phyloP scores from a whole-genome alignment of 2,329 filamentous ascomycete species.

The Apiospora malaysiana region DNA sequence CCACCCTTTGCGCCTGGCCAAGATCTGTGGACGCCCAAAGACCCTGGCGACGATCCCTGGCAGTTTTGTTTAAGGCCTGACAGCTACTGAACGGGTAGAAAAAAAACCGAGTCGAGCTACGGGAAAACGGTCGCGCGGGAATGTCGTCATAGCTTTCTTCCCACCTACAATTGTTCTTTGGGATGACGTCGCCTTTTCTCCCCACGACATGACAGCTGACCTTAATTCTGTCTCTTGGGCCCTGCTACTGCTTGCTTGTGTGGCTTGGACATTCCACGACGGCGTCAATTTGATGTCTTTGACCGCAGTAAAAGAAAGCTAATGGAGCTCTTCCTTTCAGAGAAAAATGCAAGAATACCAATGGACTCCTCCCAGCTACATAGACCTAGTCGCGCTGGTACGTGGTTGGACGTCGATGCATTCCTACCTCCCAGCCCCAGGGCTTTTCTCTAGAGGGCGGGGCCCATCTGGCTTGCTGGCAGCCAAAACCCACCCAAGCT shows the following conservation, averaged over 20 bases:
- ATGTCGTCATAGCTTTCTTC: conserved; percentile 18
- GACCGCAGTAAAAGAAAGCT: neutral
- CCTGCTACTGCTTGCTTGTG: neutral
- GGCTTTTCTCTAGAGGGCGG: neutral
- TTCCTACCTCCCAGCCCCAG: conserved; percentile 14
- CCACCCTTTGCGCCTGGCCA: neutral
- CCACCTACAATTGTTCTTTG: too few relatives aligned
- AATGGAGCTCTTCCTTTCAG: neutral
- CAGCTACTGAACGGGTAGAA: neutral
- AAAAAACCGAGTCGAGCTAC: neutral
- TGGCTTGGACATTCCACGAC: conserved; percentile 5
- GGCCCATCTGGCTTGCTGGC: neutral
- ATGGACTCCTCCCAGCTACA: too few relatives aligned
- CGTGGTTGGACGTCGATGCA: conserved; percentile 13
- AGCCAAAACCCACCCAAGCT: neutral
- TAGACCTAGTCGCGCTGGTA: neutral
- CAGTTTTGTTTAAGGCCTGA: neutral
- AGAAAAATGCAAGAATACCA: neutral
- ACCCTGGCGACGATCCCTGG: conserved; percentile 14
- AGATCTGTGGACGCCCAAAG: neutral
- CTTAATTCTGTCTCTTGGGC: neutral
- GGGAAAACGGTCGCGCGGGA: neutral
- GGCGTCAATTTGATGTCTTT: neutral
- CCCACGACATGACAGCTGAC: neutral
- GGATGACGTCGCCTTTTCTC: conserved; percentile 18